Percentiles rank a stretch among this genome's conserved stretches.
Evolutionary conservation across 306 rosid genomes (phyloP).

Genomic region (Vigna reflexopilosa): DNA sequence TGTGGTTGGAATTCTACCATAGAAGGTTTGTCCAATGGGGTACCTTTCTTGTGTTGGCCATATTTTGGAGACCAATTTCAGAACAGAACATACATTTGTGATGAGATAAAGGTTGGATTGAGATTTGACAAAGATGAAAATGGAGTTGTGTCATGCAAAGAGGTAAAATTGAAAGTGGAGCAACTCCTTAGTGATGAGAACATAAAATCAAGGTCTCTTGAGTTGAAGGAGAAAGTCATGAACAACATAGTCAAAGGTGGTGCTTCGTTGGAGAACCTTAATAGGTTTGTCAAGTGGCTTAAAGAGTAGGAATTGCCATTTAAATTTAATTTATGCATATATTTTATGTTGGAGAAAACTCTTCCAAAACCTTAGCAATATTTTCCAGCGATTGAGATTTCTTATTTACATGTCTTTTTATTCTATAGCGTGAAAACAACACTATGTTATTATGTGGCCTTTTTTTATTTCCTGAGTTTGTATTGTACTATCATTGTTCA

Average conservation of each 20-base stretch:
- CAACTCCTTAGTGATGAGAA: constrained; percentile 20
- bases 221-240: neutral
- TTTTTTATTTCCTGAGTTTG: too few relatives aligned
- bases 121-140: constrained; percentile 47
- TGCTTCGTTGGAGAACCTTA: constrained; percentile 41
- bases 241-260: constrained; percentile 28
- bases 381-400: too few relatives aligned
- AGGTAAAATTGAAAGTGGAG: neutral
- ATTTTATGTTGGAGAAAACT: too few relatives aligned
- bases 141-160: constrained; percentile 29
- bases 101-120: constrained; percentile 54
- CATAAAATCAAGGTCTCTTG: constrained; percentile 30
- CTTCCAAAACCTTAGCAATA: too few relatives aligned
- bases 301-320: too few relatives aligned
- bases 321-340: too few relatives aligned
- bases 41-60: constrained; percentile 67
- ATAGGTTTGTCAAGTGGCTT: constrained; percentile 31
- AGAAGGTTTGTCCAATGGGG: constrained; percentile 56
- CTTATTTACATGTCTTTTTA: too few relatives aligned
- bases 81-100: constrained; percentile 48
- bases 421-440: too few relatives aligned
- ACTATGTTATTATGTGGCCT: too few relatives aligned
- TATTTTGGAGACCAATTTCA: constrained; percentile 49
- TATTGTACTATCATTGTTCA: too few relatives aligned
- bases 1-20: constrained; percentile 64